A percentile compares a stretch with the other conserved stretches of the same genome.
Evolutionary conservation across 176 grass and related monocot genomes (phyloP).

Genomic region (Elaeis guineensis): DNA sequence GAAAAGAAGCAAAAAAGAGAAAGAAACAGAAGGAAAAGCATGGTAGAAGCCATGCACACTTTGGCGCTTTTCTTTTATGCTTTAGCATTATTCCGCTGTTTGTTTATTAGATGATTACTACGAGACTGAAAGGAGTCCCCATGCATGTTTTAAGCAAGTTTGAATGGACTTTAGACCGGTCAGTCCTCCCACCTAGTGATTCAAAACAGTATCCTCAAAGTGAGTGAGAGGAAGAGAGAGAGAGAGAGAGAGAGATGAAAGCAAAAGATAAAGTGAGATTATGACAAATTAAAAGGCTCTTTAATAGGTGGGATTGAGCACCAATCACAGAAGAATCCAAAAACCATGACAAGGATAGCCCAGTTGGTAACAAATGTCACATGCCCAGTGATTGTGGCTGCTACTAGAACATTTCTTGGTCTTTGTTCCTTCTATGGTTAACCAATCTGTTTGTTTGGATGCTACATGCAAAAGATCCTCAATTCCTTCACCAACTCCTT

Average conservation of each 20-base stretch:
- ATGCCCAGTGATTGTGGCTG: neutral
- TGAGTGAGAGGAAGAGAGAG: neutral
- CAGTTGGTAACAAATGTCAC: neutral
- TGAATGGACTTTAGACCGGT: neutral
- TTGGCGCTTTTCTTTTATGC: constrained; percentile 1
- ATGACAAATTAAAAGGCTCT: neutral
- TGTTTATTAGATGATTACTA: neutral
- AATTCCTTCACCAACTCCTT: neutral
- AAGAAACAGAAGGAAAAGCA: neutral
- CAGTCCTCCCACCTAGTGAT: neutral
- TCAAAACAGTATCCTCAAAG: neutral
- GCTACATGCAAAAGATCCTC: constrained; percentile 5
- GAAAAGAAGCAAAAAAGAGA: constrained; percentile 2
- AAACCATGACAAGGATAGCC: too few relatives aligned
- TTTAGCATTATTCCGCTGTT: neutral
- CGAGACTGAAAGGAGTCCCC: neutral
- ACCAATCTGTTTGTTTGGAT: constrained; percentile 21
- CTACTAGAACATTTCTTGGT: constrained; percentile 8
- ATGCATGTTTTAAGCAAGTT: neutral
- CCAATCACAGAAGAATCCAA: too few relatives aligned
- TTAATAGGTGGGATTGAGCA: neutral
- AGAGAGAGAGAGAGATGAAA: neutral
- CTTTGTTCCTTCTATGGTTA: constrained; percentile 7
- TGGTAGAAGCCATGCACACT: neutral
- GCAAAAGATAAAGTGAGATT: neutral